Percentiles rank a stretch among this genome's conserved stretches.
Evolutionary conservation across 768 basidiomycete species (phyloP).

Genomic region (Rossbeevera mucosa): DNA sequence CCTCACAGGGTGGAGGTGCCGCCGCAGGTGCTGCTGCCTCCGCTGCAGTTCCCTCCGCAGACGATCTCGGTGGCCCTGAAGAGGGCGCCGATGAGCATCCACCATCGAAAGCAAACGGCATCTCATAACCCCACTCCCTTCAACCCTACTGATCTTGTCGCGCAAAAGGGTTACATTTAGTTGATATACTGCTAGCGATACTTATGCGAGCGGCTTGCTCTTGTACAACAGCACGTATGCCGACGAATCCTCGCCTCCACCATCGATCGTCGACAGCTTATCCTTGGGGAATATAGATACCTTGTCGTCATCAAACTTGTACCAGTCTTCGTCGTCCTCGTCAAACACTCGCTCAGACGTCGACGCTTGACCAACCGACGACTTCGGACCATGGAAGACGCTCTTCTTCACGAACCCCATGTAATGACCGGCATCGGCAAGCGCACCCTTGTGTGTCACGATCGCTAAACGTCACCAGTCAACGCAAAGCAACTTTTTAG

Average conservation of each 20-base stretch:
- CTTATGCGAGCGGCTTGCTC: conserved; percentile 46
- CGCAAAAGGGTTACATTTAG: conserved; percentile 10
- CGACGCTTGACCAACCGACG: conserved; percentile 5
- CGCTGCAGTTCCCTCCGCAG: conserved; percentile 69
- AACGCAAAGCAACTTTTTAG: neutral
- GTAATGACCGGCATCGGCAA: conserved; percentile 94
- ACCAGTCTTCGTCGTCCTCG: conserved; percentile 80
- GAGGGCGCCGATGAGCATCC: conserved; percentile 21
- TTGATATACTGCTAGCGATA: conserved; percentile 12
- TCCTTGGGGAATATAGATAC: conserved; percentile 82
- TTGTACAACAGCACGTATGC: conserved; percentile 89
- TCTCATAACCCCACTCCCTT: conserved; percentile 11
- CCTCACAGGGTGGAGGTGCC: conserved; percentile 39
- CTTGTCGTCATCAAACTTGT: conserved; percentile 96
- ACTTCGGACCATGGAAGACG: conserved; percentile 45
- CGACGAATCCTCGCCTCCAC: conserved; percentile 86
- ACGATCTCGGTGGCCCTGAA: conserved; percentile 51
- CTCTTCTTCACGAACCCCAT: conserved; percentile 87
- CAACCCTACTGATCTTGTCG: conserved; percentile 1
- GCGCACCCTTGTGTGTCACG: conserved; percentile 94
- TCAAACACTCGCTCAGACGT: conserved; percentile 25
- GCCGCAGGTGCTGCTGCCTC: conserved; percentile 62
- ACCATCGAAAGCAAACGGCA: conserved; percentile 22
- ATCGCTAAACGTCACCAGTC: conserved; percentile 53
- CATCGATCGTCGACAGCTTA: conserved; percentile 80